Conservation (phyloP, 768 basidiomycete genomes). For the Tricholoma hemisulphureum region DNA sequence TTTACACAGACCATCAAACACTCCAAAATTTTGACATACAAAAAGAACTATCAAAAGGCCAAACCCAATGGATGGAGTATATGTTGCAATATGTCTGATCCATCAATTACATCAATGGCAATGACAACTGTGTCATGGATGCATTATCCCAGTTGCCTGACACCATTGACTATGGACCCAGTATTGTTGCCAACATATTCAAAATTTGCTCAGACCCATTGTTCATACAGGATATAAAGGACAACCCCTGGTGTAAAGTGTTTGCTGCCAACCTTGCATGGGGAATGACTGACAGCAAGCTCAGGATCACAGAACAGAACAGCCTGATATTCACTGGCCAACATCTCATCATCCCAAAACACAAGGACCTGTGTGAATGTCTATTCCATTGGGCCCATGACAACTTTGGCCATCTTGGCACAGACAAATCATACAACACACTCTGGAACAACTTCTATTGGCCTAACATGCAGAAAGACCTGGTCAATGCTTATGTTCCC, state of each 20-base stretch:
- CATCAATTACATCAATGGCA: not conserved
- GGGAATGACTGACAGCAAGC: not conserved
- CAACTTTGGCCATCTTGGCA: not conserved
- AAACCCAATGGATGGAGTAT: not conserved
- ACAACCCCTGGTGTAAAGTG: not conserved
- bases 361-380: not conserved
- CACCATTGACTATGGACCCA: not conserved
- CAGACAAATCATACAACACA: not conserved
- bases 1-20: not conserved
- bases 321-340: not conserved
- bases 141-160: not conserved
- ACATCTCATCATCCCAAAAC: not conserved
- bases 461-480: not conserved
- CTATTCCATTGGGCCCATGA: no score
- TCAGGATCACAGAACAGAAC: not conserved
- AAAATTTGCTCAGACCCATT: not conserved
- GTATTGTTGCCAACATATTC: not conserved
- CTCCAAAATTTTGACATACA: not conserved
- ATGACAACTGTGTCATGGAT: not conserved
- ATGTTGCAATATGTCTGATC: not conserved
- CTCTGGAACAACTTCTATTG: not conserved
- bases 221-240: not conserved
- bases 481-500: not conserved
- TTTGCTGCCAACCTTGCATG: not conserved
- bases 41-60: not conserved